These are phyloP conservation scores for Malbranchea cinnamomea DNA, from an alignment of 2,329 filamentous ascomycete genomes.

Conservation along the genomic window DNA sequence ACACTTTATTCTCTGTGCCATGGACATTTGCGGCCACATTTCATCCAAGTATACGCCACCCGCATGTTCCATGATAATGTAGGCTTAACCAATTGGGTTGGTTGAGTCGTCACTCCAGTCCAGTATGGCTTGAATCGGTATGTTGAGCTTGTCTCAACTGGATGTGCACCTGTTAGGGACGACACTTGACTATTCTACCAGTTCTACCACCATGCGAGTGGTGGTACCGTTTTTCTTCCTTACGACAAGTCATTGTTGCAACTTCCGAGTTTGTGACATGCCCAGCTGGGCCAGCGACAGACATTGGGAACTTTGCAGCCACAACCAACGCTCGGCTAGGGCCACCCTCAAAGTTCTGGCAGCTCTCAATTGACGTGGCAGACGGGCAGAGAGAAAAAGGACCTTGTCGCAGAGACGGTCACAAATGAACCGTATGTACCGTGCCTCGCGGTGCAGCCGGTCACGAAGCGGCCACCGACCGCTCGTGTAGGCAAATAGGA, in stretches of 20 bases:
- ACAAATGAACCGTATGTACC: conserved; percentile 28
- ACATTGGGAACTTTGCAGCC: conserved; percentile 29
- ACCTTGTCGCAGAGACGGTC: conserved; percentile 22
- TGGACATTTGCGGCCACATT: conserved; percentile 19
- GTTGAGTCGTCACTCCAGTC: conserved; percentile 27
- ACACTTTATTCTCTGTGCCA: conserved; percentile 15
- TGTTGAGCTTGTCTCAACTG: conserved; percentile 18
- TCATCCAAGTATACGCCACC: conserved; percentile 19
- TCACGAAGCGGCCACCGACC: conserved; percentile 26
- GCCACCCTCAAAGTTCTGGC: conserved; percentile 30
- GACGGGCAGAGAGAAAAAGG: conserved; percentile 22
- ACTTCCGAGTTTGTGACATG: conserved; percentile 16
- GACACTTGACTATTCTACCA: too few relatives aligned
- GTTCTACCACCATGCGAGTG: too few relatives aligned
- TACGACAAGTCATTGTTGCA: conserved; percentile 31
- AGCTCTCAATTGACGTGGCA: conserved; percentile 20
- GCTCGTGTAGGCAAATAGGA: conserved; percentile 18
- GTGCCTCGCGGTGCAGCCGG: conserved; percentile 20
- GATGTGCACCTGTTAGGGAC: too few relatives aligned
- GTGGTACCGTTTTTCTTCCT: too few relatives aligned
- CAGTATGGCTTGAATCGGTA: conserved; percentile 29
- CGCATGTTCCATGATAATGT: conserved; percentile 28
- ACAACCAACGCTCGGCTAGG: conserved; percentile 32
- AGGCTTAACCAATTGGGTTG: conserved; percentile 22
- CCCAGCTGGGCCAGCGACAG: conserved; percentile 14